Evolutionary conservation across 2,329 filamentous ascomycete genomes (phyloP).

Genomic region (Ceratocystiopsis brevicomis): DNA sequence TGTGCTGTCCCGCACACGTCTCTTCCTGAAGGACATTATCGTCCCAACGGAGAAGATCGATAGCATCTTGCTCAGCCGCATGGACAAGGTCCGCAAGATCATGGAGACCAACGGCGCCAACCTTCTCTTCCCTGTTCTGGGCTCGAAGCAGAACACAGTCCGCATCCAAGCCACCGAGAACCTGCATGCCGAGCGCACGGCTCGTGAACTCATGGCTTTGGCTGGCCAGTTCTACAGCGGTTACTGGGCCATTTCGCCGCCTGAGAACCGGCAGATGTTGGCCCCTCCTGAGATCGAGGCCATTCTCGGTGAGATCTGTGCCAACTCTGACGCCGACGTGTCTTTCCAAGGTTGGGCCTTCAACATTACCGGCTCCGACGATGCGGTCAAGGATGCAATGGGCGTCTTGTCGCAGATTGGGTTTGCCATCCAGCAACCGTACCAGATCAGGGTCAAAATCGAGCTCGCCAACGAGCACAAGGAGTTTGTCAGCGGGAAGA

Average conservation of each 20-base stretch:
- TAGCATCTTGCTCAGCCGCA: conserved; percentile 70
- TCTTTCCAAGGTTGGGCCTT: conserved; percentile 91
- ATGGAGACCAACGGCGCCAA: conserved; percentile 93
- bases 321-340: conserved; percentile 86
- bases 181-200: conserved; percentile 82
- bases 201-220: conserved; percentile 87
- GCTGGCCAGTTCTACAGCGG: conserved; percentile 96
- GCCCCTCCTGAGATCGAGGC: conserved; percentile 56
- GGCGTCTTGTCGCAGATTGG: conserved; percentile 82
- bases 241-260: conserved; percentile 81
- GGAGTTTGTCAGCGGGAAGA: conserved; percentile 97
- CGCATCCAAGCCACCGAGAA: conserved; percentile 88
- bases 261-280: conserved; percentile 43
- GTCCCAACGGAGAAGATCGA: conserved; percentile 88
- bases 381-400: conserved; percentile 88
- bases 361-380: conserved; percentile 85
- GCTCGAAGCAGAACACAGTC: conserved; percentile 65
- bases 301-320: conserved; percentile 92
- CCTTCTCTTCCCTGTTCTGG: conserved; percentile 76
- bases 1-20: conserved; percentile 58
- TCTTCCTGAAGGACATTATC: conserved; percentile 80
- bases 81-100: conserved; percentile 95
- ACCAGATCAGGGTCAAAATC: conserved; percentile 93
- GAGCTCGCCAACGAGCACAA: conserved; percentile 99
- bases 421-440: conserved; percentile 70